Evolutionary conservation across 2,329 filamentous ascomycete genomes (phyloP), one percentile per base, ranked within the genome.

Genomic region (Corniculantispora saksenae): DNA sequence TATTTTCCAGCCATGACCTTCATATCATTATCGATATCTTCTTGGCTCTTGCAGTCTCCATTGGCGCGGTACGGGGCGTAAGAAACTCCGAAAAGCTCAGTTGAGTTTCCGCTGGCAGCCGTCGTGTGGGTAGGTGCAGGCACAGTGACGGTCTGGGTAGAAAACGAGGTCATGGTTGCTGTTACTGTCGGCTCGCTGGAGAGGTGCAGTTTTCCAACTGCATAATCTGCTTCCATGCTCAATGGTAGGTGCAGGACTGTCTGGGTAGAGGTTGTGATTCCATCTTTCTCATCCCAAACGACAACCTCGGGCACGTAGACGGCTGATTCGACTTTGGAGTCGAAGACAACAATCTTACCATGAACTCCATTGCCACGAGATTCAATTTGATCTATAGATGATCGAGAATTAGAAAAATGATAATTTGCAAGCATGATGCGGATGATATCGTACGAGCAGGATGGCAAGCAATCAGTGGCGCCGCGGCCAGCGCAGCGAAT

Each of bases 21-120:
- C 70, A 95, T 86, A 72, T 97, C 92, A 23, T 78, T 73, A 66
- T 85, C 80, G 60, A 96, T 83, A 70, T 92, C 80, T 1, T 80
- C 77, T 61, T 83, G 79, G 7, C 83, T 80, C 76, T 94, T 95
- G 84, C 92, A 96, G 64, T 77, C 77, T 35, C 84, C 81, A 66
- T 85, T 81, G 15, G 74, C 75, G 29, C 79, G 80, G 74, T 83
- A 84, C 0, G 82, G 82, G 1, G 82, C 80, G 69, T 84, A 84
- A 2, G 82, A 80, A 35, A 85, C 72, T 5, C 82, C 82, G 38
- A 80, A 77, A 23, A 74, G 76, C 23, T 67, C 64, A 7, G 47
- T 68, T 29, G 66, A 51, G 32, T 63, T 53, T 25, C 21, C 23
- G 23, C 19, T 23, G 43, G 10, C 17, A 40, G 40, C 6, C 21